A percentile compares a stretch with the other conserved stretches of the same genome.
Conservation (phyloP, 345 rosid genomes). For the Draba incana region DNA sequence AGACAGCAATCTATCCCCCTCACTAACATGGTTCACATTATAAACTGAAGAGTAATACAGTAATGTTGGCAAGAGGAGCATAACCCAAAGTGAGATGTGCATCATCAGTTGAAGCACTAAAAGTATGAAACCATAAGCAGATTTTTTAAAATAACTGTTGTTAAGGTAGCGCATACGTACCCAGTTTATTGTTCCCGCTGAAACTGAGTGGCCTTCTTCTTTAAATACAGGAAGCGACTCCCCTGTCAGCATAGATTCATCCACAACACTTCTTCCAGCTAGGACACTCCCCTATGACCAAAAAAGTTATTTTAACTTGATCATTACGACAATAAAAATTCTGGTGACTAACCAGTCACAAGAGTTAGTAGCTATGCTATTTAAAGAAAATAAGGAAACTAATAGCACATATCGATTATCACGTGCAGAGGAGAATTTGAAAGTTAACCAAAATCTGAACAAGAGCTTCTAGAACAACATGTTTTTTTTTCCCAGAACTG, state of each 20-base stretch:
- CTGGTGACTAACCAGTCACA: slow-evolving; percentile 8
- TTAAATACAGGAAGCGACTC: slow-evolving; percentile 94
- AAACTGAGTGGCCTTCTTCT: slow-evolving; percentile 71
- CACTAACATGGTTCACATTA: background rate
- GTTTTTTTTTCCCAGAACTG: background rate
- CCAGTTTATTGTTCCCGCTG: slow-evolving; percentile 97
- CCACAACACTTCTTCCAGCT: slow-evolving; percentile 96
- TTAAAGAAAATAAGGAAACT: background rate
- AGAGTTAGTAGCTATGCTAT: background rate
- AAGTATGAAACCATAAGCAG: background rate
- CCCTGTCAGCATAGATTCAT: slow-evolving; percentile 98
- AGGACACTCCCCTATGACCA: slow-evolving; percentile 71
- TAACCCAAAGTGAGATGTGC: background rate
- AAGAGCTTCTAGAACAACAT: slow-evolving; percentile 13
- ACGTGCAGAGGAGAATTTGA: slow-evolving; percentile 15
- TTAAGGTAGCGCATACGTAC: slow-evolving; percentile 44
- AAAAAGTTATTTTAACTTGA: slow-evolving; percentile 29
- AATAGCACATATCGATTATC: background rate
- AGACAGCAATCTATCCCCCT: slow-evolving; percentile 6
- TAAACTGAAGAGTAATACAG: background rate
- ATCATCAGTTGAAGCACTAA: slow-evolving; percentile 10
- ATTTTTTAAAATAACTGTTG: background rate
- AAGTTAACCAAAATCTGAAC: slow-evolving; percentile 12
- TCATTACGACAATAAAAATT: slow-evolving; percentile 15
- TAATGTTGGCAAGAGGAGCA: background rate